These are phyloP conservation scores for Spiromastix sp. DNA, from an alignment of 2,329 filamentous ascomycete species.

Conservation along the genomic window DNA sequence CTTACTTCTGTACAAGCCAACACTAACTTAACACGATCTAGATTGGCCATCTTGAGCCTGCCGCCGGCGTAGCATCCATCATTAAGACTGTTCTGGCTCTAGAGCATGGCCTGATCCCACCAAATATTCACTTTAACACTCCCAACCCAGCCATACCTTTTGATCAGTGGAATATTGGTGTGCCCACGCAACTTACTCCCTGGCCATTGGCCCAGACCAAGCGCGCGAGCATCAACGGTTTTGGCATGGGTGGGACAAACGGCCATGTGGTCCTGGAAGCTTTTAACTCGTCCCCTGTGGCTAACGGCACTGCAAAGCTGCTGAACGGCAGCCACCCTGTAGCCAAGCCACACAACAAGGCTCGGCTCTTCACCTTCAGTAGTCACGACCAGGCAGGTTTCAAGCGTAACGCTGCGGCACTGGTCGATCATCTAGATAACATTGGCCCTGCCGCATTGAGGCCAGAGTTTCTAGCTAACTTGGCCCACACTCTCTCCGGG, in stretches of 20 bases:
- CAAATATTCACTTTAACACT: not conserved
- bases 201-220: not conserved
- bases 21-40: constrained; percentile 9
- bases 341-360: constrained; percentile 1
- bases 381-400: constrained; percentile 1
- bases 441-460: constrained; percentile 1
- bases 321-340: not conserved
- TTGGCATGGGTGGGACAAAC: constrained; percentile 1
- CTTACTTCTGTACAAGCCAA: too few relatives aligned
- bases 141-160: constrained; percentile 1
- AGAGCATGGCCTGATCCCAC: not conserved
- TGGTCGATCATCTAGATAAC: constrained; percentile 1
- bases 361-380: constrained; percentile 1
- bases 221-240: not conserved
- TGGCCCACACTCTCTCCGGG: constrained; percentile 1
- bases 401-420: not conserved
- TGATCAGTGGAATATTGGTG: not conserved
- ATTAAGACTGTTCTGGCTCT: constrained; percentile 1
- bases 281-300: not conserved
- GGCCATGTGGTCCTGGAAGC: not conserved
- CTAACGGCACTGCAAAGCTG: not conserved
- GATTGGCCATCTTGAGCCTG: not conserved
- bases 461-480: constrained; percentile 1
- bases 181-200: not conserved
- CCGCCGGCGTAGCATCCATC: not conserved